Base-by-base conservation (phyloP, 768 basidiomycete species). In the Hemileccinum impolitum region DNA sequence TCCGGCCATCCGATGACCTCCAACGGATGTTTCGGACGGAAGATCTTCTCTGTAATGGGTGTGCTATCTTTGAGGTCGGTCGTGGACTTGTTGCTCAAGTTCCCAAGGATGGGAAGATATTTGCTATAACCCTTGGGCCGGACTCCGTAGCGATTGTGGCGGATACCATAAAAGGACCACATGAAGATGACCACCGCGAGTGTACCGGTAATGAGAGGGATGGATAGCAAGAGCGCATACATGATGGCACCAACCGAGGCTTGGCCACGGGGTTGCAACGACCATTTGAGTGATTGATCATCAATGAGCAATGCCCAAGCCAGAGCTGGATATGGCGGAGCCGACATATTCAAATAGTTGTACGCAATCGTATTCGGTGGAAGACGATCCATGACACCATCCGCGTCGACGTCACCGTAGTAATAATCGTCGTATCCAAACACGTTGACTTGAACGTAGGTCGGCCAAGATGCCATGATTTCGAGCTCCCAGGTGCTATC, bases 1-100 rank as follows among this genome's bases (percentile, higher is more conserved):
- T 96, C 94, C 0, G 94, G 94, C 94, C 94, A 96, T n/a, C 94
- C 94, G 50, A 96, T 92, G 52, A 92, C 75, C 36, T 91, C 87
- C n/a, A 66, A 61, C 10, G 75, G 75, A 18, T 76, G 72, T 60
- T 85, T 87, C 59, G 77, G 74, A 35, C 81, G 56, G 52, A 85
- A 85, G 8, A 86, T 61, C 70, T 92, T 93, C 65, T 93, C 91
- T 6, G 80, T 73, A 32, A 89, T 71, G 6, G 78, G 76, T 3
- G 68, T 55, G 14, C 63, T 61, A 31, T 90, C 87, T 69, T 86
- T 90, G 57, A 87, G 62, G 50, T 88, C 87, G 25, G 82, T 67
- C 47, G 78, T 79, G 6, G 90, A 89, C 63, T 82, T 87, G 67
- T 77, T 76, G 28, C 77, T 75, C 2, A 84, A 58, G 31, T 67